Evolutionary conservation across 1,284 basidiomycete species (phyloP).

Genomic region (Takashimella tepidaria): DNA sequence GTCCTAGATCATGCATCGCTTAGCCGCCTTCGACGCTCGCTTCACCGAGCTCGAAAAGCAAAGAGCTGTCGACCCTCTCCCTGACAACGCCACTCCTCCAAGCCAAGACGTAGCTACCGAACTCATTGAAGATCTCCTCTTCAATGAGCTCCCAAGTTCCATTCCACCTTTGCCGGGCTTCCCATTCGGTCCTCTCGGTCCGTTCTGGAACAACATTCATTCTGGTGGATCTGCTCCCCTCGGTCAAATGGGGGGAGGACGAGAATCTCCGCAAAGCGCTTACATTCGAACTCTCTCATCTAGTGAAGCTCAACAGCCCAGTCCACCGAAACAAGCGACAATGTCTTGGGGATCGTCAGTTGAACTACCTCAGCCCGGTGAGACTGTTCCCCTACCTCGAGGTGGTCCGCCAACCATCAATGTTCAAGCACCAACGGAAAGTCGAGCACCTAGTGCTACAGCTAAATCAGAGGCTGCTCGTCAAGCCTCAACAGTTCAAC

Average conservation of each 20-base stretch:
- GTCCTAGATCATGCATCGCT: slow-evolving; percentile 24
- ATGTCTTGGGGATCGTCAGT: slow-evolving; percentile 40
- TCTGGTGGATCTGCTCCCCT: neutral
- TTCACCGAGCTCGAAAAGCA: slow-evolving; percentile 20
- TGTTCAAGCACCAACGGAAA: slow-evolving; percentile 35
- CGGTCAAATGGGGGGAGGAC: neutral
- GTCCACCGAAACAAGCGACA: neutral
- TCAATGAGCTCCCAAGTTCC: slow-evolving; percentile 14
- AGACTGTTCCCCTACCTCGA: slow-evolving; percentile 17
- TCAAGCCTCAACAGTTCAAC: neutral
- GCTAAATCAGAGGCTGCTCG: neutral
- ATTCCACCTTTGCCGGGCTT: slow-evolving; percentile 1
- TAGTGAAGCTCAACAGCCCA: neutral
- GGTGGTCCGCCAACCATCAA: slow-evolving; percentile 30
- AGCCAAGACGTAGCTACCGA: slow-evolving; percentile 19
- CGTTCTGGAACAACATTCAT: neutral
- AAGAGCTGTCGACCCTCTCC: slow-evolving; percentile 4
- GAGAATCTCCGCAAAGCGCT: slow-evolving; percentile 1
- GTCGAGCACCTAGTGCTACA: neutral
- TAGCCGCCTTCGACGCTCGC: slow-evolving; percentile 27
- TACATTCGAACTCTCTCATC: slow-evolving; percentile 7
- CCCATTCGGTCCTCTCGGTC: neutral
- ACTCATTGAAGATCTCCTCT: slow-evolving; percentile 29
- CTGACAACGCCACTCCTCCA: slow-evolving; percentile 1
- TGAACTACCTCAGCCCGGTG: slow-evolving; percentile 27